Conservation (phyloP, 345 rosid species). For the Citrus australasica region DNA sequence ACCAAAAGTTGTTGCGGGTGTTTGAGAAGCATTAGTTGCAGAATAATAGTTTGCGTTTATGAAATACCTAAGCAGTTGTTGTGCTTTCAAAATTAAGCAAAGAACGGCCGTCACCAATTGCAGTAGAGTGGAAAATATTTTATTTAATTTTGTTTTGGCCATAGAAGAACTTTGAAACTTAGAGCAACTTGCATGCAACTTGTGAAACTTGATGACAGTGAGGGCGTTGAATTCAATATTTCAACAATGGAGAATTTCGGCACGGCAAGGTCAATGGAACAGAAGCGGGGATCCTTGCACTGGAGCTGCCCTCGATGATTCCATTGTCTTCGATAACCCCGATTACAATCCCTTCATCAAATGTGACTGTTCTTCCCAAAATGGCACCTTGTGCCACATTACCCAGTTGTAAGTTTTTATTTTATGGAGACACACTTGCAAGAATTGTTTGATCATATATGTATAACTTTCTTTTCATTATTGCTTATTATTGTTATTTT, state of each 20-base stretch:
- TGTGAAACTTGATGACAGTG: conserved; percentile 17
- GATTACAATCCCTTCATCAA: conserved; percentile 40
- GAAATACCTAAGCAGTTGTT: too few relatives aligned
- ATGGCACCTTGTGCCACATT: conserved; percentile 40
- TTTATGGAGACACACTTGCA: neutral
- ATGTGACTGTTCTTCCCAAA: conserved; percentile 39
- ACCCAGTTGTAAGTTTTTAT: conserved; percentile 24
- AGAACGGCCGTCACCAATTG: too few relatives aligned
- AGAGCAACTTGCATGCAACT: neutral
- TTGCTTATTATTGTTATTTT: neutral
- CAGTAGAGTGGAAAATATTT: too few relatives aligned
- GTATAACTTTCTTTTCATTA: neutral
- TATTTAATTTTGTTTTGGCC: too few relatives aligned
- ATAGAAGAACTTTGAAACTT: too few relatives aligned
- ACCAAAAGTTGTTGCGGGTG: too few relatives aligned
- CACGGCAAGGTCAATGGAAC: conserved; percentile 35
- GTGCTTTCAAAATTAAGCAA: too few relatives aligned
- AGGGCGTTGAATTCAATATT: conserved; percentile 41
- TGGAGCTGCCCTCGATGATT: conserved; percentile 31
- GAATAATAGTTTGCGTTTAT: too few relatives aligned
- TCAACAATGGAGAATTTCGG: conserved; percentile 33
- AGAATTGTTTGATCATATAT: neutral
- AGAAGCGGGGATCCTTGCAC: conserved; percentile 45
- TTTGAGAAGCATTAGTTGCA: too few relatives aligned
- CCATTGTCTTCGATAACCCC: neutral